A percentile compares a stretch with the other conserved stretches of the same genome.
These are phyloP conservation scores for Beta vulgaris DNA, from an alignment of 148 eudicot genomes.

Conservation along the genomic window DNA sequence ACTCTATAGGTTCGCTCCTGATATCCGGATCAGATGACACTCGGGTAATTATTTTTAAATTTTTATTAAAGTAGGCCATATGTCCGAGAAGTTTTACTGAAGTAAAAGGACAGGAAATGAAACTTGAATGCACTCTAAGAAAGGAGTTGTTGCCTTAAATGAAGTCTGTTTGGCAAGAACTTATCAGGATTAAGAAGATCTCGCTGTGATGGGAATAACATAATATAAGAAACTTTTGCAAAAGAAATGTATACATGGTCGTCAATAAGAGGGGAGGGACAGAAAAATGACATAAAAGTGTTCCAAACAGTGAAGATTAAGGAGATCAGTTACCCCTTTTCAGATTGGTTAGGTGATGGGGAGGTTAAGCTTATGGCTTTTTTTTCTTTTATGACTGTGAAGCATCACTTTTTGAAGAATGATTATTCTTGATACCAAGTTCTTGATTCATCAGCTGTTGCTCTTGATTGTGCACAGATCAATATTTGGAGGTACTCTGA, in stretches of 20 bases:
- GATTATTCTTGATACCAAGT: neutral
- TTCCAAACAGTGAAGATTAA: neutral
- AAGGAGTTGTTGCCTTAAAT: neutral
- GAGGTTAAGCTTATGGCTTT: neutral
- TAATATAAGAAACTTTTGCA: neutral
- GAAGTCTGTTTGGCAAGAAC: neutral
- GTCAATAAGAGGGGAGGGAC: neutral
- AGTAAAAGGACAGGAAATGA: neutral
- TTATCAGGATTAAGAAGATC: neutral
- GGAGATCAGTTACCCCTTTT: neutral
- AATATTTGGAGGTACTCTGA: constrained; percentile 80
- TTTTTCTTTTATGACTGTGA: neutral
- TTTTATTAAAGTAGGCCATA: neutral
- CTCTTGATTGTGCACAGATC: constrained; percentile 41
- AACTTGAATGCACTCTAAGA: neutral
- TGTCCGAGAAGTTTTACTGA: neutral
- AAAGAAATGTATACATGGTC: neutral
- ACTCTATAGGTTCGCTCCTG: constrained; percentile 80
- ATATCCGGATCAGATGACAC: constrained; percentile 98
- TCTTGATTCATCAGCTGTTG: neutral
- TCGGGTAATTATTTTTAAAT: constrained; percentile 39
- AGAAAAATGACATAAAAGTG: neutral
- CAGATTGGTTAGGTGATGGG: neutral
- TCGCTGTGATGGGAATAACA: neutral
- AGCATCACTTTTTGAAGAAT: neutral